A percentile compares a stretch with the other conserved stretches of the same genome.
These are phyloP conservation scores for Bacidia rubella DNA, from an alignment of 495 filamentous ascomycete genomes.

Conservation along the genomic window DNA sequence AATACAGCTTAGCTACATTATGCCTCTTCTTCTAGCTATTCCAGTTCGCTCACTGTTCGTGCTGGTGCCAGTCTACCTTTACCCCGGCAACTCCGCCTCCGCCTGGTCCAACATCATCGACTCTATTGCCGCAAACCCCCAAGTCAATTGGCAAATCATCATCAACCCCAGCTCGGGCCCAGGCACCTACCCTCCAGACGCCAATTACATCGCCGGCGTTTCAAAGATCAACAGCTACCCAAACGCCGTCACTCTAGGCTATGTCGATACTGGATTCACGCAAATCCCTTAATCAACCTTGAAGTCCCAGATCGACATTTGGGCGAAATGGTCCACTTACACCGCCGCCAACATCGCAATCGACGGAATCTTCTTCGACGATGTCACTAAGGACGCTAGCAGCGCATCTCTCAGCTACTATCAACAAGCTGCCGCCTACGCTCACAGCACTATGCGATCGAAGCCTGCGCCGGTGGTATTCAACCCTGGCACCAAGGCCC, in stretches of 20 bases:
- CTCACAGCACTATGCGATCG: not conserved
- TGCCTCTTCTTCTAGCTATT: not conserved
- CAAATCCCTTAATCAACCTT: conserved; percentile 20
- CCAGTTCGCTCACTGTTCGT: not conserved
- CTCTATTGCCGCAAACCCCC: conserved; percentile 23
- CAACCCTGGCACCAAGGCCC: conserved; percentile 8
- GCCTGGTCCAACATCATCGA: conserved; percentile 31
- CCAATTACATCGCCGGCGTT: conserved; percentile 24
- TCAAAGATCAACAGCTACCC: conserved; percentile 27
- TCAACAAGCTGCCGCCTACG: conserved; percentile 9
- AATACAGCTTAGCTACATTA: not conserved
- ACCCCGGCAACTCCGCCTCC: conserved; percentile 23
- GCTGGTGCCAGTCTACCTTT: conserved; percentile 30
- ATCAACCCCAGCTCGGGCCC: conserved; percentile 37
- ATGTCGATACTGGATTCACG: conserved; percentile 30
- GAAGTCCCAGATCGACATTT: conserved; percentile 27
- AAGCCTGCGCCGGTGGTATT: not conserved
- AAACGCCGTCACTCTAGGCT: conserved; percentile 36
- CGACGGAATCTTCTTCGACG: conserved; percentile 38
- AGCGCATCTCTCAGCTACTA: conserved; percentile 10
- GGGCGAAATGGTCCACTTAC: conserved; percentile 28
- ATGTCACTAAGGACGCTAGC: conserved; percentile 20
- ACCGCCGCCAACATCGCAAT: conserved; percentile 23
- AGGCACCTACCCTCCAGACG: conserved; percentile 22
- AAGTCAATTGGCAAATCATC: conserved; percentile 26